These are phyloP conservation scores for Xerocomus brunneocitrinus DNA, from an alignment of 768 basidiomycete genomes.

Conservation along the genomic window DNA sequence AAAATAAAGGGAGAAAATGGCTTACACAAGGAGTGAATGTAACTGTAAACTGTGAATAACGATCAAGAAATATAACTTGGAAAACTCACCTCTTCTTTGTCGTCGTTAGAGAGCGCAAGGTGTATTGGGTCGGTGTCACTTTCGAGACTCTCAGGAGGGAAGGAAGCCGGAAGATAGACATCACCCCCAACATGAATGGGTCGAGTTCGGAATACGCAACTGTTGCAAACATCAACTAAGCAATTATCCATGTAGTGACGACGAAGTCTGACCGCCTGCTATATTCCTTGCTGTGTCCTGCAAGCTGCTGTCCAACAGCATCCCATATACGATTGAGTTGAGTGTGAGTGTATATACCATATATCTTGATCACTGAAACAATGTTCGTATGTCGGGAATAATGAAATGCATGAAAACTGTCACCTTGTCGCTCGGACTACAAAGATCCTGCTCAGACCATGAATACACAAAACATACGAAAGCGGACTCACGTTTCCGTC, in stretches of 20 bases:
- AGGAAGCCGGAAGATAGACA: slow-evolving; percentile 50
- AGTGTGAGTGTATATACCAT: slow-evolving; percentile 48
- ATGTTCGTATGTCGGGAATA: not conserved
- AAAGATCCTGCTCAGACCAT: slow-evolving; percentile 3
- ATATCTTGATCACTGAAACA: slow-evolving; percentile 42
- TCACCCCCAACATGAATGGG: slow-evolving; percentile 35
- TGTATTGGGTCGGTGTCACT: slow-evolving; percentile 14
- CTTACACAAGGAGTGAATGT: slow-evolving; percentile 56
- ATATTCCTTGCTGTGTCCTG: slow-evolving; percentile 49
- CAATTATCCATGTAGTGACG: not conserved
- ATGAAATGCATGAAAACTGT: not conserved
- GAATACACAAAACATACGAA: not conserved
- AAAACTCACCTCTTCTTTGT: slow-evolving; percentile 42
- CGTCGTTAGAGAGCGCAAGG: slow-evolving; percentile 39
- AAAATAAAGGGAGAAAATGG: not conserved
- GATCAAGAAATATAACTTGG: not conserved
- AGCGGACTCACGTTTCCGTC: slow-evolving; percentile 25
- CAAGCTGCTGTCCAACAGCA: slow-evolving; percentile 39
- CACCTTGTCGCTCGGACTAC: slow-evolving; percentile 25
- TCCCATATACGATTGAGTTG: slow-evolving; percentile 50
- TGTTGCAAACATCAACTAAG: slow-evolving; percentile 15
- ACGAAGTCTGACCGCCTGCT: slow-evolving; percentile 38
- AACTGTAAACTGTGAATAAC: slow-evolving; percentile 33
- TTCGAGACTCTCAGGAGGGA: slow-evolving; percentile 37
- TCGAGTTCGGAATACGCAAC: slow-evolving; percentile 43